A percentile compares a stretch with the other conserved stretches of the same genome.
Conservation (phyloP, 2,329 filamentous ascomycete genomes). For the Sporothrix phasma region DNA sequence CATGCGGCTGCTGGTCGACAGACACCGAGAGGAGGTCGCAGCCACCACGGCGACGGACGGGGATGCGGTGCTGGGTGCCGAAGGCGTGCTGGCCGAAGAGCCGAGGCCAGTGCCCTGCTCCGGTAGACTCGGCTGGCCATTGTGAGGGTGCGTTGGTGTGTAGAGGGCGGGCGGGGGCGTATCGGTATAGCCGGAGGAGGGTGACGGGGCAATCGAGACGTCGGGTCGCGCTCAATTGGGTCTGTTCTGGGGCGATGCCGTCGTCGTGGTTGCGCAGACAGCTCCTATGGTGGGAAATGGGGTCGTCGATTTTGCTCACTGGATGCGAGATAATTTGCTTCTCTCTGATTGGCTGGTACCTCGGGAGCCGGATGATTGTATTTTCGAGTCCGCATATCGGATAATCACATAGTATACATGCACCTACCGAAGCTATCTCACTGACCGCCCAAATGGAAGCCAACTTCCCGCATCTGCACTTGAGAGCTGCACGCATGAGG, state of each 20-base stretch:
- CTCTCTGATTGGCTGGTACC: constrained; percentile 15
- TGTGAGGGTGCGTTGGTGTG: constrained; percentile 25
- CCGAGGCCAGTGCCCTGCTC: constrained; percentile 45
- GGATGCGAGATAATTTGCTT: constrained; percentile 18
- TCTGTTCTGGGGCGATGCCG: background rate
- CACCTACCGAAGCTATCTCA: background rate
- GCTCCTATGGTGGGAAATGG: constrained; percentile 8
- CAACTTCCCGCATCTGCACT: background rate
- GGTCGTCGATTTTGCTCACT: constrained; percentile 12
- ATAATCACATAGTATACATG: background rate
- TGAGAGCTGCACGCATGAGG: background rate
- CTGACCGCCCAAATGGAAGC: background rate
- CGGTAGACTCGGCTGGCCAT: constrained; percentile 54
- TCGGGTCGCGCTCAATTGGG: background rate
- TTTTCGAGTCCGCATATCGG: constrained; percentile 5
- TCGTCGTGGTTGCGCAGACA: constrained; percentile 3
- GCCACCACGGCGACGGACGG: constrained; percentile 25
- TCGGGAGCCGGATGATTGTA: constrained; percentile 10
- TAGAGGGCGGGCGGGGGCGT: constrained; percentile 21
- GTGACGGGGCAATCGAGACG: background rate
- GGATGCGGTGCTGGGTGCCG: constrained; percentile 28
- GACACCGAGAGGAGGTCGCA: constrained; percentile 31
- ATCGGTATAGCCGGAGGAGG: background rate
- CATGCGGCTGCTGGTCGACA: constrained; percentile 38
- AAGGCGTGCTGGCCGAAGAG: constrained; percentile 43